A percentile compares a stretch with the other conserved stretches of the same genome.
Evolutionary conservation across 345 rosid genomes (phyloP).

Genomic region (Garcia nutans): DNA sequence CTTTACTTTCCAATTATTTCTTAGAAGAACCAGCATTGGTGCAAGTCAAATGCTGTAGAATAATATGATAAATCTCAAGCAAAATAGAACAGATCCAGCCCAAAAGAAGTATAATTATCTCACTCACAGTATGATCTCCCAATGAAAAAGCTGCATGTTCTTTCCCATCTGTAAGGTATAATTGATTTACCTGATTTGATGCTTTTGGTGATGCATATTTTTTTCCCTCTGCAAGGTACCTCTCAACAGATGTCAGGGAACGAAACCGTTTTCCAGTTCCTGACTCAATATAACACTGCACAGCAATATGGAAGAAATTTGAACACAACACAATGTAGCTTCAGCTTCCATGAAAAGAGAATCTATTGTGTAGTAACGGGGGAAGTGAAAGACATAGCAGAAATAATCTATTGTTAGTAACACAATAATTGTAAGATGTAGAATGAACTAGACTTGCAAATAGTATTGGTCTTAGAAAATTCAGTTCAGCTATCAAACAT

Average conservation of each 20-base stretch:
- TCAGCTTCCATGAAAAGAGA: not conserved
- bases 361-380: not conserved
- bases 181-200: not conserved
- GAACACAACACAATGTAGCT: not conserved
- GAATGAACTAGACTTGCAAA: no score
- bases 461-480: no score
- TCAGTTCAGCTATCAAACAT: no score
- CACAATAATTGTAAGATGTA: no score
- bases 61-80: not conserved
- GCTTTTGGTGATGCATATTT: not conserved
- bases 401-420: not conserved
- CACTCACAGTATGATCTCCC: conserved; percentile 15
- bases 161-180: conserved; percentile 1
- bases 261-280: conserved; percentile 35
- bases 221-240: conserved; percentile 18
- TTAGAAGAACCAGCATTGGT: not conserved
- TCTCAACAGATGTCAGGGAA: conserved; percentile 31
- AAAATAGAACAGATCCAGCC: not conserved
- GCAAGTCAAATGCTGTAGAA: not conserved
- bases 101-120: not conserved
- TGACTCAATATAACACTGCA: conserved; percentile 45
- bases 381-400: not conserved
- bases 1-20: not conserved
- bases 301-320: not conserved
- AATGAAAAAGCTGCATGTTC: conserved; percentile 3